Evolutionary conservation across 2,329 filamentous ascomycete genomes (phyloP), one percentile per base, ranked within the genome.

Genomic region (Xylariaceae sp.): DNA sequence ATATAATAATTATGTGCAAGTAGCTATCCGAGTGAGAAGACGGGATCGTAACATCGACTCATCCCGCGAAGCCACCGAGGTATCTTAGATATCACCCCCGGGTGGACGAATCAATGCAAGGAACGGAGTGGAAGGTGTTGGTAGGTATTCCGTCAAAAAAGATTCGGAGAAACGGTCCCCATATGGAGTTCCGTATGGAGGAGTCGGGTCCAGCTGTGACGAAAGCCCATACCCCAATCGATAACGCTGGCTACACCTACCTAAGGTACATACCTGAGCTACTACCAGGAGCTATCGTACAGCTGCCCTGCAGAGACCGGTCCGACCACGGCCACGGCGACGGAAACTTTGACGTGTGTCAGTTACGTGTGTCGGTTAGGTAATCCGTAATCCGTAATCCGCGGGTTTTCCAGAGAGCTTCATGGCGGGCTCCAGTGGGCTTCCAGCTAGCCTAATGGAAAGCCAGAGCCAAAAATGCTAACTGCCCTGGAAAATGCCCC

Each of bases 181-280:
- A 30, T 30, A 30, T 30, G 23, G 23, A 30, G 23, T 30, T 30
- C 23, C 23, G 23, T 30, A 30, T 30, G 23, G 23, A 30, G 23
- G 23, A 30, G 23, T 23, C 23, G 23, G 23, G 23, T 23, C 23
- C 23, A 23, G 23, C 23, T 23, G 23, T 23, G 57, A 49, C 42
- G 42, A 39, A 49, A 37, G 57, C 23, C 23, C 23, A 23, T 23
- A 51, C 17, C 48, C 23, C 49, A 51, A 57, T 62, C 52, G 62
- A 59, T 63, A 64, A 58, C 42, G 60, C 62, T 62, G 62, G 51
- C 57, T 60, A 57, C 54, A 18, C 17, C 17, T 18, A 18, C 17
- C 17, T 18, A 2, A 18, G 17, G 17, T 18, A n/a, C n/a, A n/a
- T n/a, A 18, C 17, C 17, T 18, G 17, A 18, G 23, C 23, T 30